Evolutionary conservation across 495 filamentous ascomycete species (phyloP).

Genomic region (Friedmanniomyces simplex): DNA sequence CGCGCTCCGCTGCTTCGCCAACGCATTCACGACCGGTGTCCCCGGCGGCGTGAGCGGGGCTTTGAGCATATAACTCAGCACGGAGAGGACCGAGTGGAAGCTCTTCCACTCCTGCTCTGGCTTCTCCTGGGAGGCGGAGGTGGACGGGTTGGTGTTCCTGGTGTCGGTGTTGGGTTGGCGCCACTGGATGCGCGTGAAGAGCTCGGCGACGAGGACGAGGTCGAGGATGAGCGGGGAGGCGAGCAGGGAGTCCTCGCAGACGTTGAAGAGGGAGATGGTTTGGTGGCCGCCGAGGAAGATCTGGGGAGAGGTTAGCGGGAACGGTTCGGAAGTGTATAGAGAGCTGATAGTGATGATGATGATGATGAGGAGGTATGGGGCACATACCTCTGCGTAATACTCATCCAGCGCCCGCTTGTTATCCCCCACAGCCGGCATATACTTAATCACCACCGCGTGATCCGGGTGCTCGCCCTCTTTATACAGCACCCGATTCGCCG

Average conservation of each 20-base stretch:
- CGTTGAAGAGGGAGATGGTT: constrained; percentile 96
- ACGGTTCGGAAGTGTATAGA: not conserved
- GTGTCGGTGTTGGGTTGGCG: constrained; percentile 41
- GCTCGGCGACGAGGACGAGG: constrained; percentile 79
- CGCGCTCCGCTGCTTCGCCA: constrained; percentile 91
- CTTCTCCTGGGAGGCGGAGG: too few relatives aligned
- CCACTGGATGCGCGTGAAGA: constrained; percentile 98
- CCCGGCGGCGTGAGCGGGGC: constrained; percentile 91
- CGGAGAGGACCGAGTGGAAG: constrained; percentile 95
- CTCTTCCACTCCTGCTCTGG: constrained; percentile 60
- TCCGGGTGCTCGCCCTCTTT: constrained; percentile 51
- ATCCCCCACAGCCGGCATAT: constrained; percentile 98
- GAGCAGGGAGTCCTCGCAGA: constrained; percentile 95
- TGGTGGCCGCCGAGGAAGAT: constrained; percentile 99
- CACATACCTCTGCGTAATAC: constrained; percentile 74
- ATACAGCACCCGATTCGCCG: constrained; percentile 86
- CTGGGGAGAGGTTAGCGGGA: constrained; percentile 13
- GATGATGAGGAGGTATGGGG: too few relatives aligned
- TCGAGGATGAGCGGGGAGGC: constrained; percentile 98
- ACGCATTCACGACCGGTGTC: constrained; percentile 89
- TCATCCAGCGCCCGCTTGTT: constrained; percentile 98
- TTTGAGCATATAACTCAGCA: constrained; percentile 99
- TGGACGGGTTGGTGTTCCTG: too few relatives aligned
- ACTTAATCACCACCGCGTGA: constrained; percentile 47
- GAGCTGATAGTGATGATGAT: too few relatives aligned